Base-by-base conservation (phyloP, 2,329 filamentous ascomycete species). In the Colletotrichum graminicola region DNA sequence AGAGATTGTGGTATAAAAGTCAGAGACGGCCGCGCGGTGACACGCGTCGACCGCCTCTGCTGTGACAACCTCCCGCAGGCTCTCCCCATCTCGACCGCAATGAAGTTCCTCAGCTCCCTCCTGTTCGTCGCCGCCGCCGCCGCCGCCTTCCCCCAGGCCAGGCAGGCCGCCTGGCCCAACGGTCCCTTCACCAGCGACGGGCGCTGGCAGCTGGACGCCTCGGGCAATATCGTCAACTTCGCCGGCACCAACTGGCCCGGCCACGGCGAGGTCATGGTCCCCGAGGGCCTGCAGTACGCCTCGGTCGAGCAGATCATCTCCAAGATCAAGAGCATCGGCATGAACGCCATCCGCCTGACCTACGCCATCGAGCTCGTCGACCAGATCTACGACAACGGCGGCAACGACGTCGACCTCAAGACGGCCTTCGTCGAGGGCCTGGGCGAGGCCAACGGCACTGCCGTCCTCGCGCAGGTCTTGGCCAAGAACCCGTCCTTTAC, bases 331-430 rank as follows among this genome's bases (percentile, higher is more conserved):
- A 84, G 84, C 70, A 76, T 90, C 0, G 89, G 89, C 21, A 88
- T 92, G 82, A 92, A 92, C 75, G 85, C 87, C 1, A 86, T 91
- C 34, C 88, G 90, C 1, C 79, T 92, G 52, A 91, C 89, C 0
- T 92, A 86, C 66, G 89, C 90, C 3, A 91, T 88, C 68, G 85
- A 92, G 76, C 88, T 91, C 86, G 81, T 92, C 62, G 89, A 91
- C 73, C 83, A 89, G 75, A 88, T 88, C 71, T 84, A 86, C 54
- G 81, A 78, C 66, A 86, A 86, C 66, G 80, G 80, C n/a, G 84
- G 83, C 11, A 69, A 79, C 32, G 87, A 89, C 51, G 78, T 86
- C 1, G 79, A 83, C 3, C 75, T 89, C 14, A 75, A 82, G 66
- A 81, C 79, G 5, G 84, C 86, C 0, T 86, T 89, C 26, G 79